These are phyloP conservation scores for Xylariaceae sp. DNA, from an alignment of 2,329 filamentous ascomycete genomes.

Conservation along the genomic window DNA sequence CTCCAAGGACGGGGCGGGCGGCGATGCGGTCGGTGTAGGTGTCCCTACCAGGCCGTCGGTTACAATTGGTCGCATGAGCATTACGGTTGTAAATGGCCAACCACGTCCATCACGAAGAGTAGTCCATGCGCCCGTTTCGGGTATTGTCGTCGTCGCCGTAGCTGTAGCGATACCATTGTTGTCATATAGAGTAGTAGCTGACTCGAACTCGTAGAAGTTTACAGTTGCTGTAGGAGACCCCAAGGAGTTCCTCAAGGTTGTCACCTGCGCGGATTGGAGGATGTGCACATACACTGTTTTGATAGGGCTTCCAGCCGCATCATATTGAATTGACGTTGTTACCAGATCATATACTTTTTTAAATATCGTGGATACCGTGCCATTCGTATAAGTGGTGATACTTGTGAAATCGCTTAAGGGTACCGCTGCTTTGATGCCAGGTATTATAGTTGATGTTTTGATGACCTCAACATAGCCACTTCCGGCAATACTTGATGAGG, in stretches of 20 bases:
- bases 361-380: conserved; percentile 17
- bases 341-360: conserved; percentile 9
- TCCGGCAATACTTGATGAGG: conserved; percentile 12
- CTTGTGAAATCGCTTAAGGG: conserved; percentile 8
- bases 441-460: conserved; percentile 11
- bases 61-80: conserved; percentile 21
- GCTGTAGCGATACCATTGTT: conserved; percentile 19
- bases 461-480: conserved; percentile 19
- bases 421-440: conserved; percentile 18
- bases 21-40: conserved; percentile 17
- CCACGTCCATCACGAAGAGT: conserved; percentile 22
- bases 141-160: conserved; percentile 16
- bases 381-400: conserved; percentile 16
- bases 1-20: conserved; percentile 13
- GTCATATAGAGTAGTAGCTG: conserved; percentile 17
- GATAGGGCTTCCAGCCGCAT: conserved; percentile 21
- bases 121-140: conserved; percentile 13
- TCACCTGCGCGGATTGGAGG: conserved; percentile 10
- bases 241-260: conserved; percentile 22
- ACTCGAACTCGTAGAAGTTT: conserved; percentile 19
- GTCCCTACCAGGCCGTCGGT: conserved; percentile 7
- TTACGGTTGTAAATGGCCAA: conserved; percentile 19
- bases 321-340: conserved; percentile 1
- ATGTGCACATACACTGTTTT: conserved; percentile 7
- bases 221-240: conserved; percentile 24